Evolutionary conservation across 768 basidiomycete species (phyloP), one percentile per base, ranked within the genome.

Genomic region (Serendipita vermifera): DNA sequence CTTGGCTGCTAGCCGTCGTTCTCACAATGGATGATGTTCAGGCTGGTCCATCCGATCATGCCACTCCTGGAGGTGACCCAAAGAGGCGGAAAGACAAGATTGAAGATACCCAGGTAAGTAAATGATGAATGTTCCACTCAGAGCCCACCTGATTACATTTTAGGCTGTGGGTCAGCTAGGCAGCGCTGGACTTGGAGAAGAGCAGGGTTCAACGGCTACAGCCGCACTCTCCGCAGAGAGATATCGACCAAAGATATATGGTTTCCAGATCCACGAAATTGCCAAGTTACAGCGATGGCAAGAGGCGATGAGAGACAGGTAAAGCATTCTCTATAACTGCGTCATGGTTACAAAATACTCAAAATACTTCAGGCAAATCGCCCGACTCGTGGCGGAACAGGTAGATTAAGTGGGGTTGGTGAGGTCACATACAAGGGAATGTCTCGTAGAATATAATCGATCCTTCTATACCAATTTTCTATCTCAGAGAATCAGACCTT

Each of bases 261-360:
- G 96, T 1, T 99, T 99, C 77, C 89, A 92, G 70, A 73, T 98
- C 33, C 79, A 97, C 64, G 96, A 98, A 72, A 83, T 80, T 58
- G 94, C 94, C 15, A 93, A 85, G 69, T 69, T 96, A 62, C 86
- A 92, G 66, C 75, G 93, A 63, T 99, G 96, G 96, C 90, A 98
- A 69, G 89, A 91, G 70, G 93, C 89, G 3, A 79, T 85, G 33
- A 72, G 94, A 55, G 93, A 98, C 69, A 77, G 79, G 90, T 85
- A 59, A 58, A 81, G 73, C n/a, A 31, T 17, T 15, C 38, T 9
- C 54, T 15, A 17, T 29, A 32, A 13, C 7, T 53, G n/a, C 22
- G 26, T 26, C 6, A n/a, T 15, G 13, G 24, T n/a, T n/a, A 3
- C 40, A 31, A 3, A 4, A 48, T 22, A 27, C 48, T 54, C 33